Evolutionary conservation across 2,329 filamentous ascomycete genomes (phyloP), one percentile per base, ranked within the genome.

Genomic region (Aspergillus aculeatus): DNA sequence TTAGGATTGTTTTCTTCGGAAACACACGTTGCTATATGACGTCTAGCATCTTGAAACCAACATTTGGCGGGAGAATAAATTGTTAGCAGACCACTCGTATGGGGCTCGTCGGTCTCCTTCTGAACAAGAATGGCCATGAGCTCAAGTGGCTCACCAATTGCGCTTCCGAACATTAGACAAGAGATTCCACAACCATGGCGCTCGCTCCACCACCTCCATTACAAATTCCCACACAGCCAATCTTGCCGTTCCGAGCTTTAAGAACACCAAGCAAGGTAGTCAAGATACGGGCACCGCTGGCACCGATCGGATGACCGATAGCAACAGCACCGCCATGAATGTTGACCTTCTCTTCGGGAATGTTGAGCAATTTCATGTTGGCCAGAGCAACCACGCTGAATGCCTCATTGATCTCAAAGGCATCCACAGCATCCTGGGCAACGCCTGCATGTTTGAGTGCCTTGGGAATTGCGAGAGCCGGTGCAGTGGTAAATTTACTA

Each of bases 391-490:
- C 95, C 53, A 96, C 95, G 64, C 91, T 95, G 83, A 99, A 99
- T 47, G 95, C 95, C 83, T 99, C 95, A 83, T 99, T 99, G 84
- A 99, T 97, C 84, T 99, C 95, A 78, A 95, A 99, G 69, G 87
- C 95, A 72, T 98, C 94, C 60, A 99, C 84, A 61, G 91, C 84
- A 64, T 89, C 86, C 68, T 88, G 84, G 59, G 86, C 85, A 63
- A 99, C 81, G 64, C 91, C 90, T 62, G 95, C 95, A 80, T 99
- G 94, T 84, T 94, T 92, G 73, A 99, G 86, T 60, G 95, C 95
- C 84, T 98, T 99, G 76, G 95, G 95, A 70, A 99, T 96, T 66
- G 95, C 95, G 58, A 98, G 86, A 21, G 95, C 86, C 10, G 95
- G 95, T 9, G 95, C 90, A 52, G 92, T 95, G 67, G 95, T 99